Percentiles rank a stretch among this genome's conserved stretches.
These are phyloP conservation scores for Clohesyomyces aquaticus DNA, from an alignment of 495 filamentous ascomycete genomes.

Conservation along the genomic window DNA sequence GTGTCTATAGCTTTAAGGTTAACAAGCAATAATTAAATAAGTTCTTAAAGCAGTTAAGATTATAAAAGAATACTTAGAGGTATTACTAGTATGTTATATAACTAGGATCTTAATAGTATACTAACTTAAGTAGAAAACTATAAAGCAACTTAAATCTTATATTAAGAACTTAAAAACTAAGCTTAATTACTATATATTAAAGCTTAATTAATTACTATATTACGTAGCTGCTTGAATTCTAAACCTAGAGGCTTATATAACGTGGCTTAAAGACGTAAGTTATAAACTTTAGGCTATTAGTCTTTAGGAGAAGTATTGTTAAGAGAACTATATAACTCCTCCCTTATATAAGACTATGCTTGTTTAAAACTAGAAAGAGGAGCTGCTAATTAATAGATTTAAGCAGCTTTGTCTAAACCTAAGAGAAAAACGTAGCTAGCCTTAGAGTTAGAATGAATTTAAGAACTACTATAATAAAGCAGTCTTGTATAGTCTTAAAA, in stretches of 20 bases:
- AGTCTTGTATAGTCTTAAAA: slow-evolving; percentile 1
- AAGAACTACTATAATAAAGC: slow-evolving; percentile 9
- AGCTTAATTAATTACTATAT: not conserved
- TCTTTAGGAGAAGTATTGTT: not conserved
- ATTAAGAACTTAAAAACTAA: not conserved
- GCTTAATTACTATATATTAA: not conserved
- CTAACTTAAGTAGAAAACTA: not conserved
- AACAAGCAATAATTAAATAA: not conserved
- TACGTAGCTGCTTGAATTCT: not conserved
- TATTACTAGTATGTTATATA: not conserved
- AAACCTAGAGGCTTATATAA: not conserved
- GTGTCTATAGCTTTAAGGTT: not conserved
- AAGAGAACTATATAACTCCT: not conserved
- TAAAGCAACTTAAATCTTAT: not conserved
- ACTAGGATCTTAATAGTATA: not conserved
- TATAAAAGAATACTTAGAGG: not conserved
- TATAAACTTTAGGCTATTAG: not conserved
- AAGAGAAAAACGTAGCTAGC: slow-evolving; percentile 18
- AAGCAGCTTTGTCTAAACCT: slow-evolving; percentile 5
- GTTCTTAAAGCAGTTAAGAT: not conserved
- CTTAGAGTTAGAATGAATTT: slow-evolving; percentile 3
- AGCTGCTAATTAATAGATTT: slow-evolving; percentile 1
- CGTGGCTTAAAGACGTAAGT: not conserved
- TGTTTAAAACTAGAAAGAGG: not conserved
- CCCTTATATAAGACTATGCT: not conserved